Conservation (phyloP, 73 alveolate species). For the Paramecium octaurelia region DNA sequence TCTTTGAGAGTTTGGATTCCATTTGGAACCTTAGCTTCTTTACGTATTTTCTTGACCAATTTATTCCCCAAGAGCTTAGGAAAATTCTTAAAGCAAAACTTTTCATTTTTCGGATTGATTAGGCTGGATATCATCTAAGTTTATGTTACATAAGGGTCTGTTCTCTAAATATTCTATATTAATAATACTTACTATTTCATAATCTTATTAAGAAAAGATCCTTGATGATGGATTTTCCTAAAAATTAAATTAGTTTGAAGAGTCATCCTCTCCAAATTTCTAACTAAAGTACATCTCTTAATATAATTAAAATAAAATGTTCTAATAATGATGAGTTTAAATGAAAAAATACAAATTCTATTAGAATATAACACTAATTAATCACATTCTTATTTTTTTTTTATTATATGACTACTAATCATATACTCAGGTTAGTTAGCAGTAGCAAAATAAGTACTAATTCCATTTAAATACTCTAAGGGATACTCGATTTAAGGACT, state of each 20-base stretch:
- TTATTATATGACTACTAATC: not conserved
- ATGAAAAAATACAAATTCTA: not conserved
- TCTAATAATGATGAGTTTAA: not conserved
- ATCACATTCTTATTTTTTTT: not conserved
- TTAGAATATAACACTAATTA: too few relatives aligned
- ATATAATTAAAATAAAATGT: too few relatives aligned
- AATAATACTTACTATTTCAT: too few relatives aligned
- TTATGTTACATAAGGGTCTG: not conserved
- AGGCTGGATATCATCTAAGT: not conserved
- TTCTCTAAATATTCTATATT: not conserved
- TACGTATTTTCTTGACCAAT: not conserved
- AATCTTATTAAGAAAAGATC: too few relatives aligned
- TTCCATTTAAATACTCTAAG: not conserved
- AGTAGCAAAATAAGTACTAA: not conserved
- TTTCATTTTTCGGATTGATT: not conserved
- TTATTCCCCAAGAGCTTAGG: not conserved
- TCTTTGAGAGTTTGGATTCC: not conserved
- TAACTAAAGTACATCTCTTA: not conserved
- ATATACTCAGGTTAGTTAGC: not conserved
- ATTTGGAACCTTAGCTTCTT: not conserved
- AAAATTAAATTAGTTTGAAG: not conserved
- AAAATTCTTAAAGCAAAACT: not conserved
- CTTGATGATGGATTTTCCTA: too few relatives aligned
- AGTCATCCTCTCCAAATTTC: not conserved
- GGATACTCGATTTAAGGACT: not conserved